A percentile compares a stretch with the other conserved stretches of the same genome.
phyloP scores from a whole-genome alignment of 805 yeast species.

The Starmerella floricola region DNA sequence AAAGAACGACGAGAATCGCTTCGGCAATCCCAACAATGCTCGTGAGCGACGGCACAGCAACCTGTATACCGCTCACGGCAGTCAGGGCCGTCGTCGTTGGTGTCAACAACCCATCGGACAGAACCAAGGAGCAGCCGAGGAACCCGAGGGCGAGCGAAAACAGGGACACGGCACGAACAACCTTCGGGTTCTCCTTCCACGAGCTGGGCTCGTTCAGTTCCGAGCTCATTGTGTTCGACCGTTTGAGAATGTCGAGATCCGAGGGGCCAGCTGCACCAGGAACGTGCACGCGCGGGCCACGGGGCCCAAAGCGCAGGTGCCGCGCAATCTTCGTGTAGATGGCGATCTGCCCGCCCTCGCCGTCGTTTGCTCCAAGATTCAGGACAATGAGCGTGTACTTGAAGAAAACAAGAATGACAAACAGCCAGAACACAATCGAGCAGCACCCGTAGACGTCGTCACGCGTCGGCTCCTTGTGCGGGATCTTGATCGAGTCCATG shows the following conservation, averaged over 20 bases:
- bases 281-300: constrained; percentile 11
- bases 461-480: constrained; percentile 26
- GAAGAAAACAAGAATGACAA: constrained; percentile 41
- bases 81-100: constrained; percentile 52
- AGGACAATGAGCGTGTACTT: constrained; percentile 43
- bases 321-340: constrained; percentile 47
- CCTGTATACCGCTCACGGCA: constrained; percentile 45
- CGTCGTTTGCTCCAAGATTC: constrained; percentile 42
- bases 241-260: constrained; percentile 11
- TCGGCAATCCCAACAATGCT: constrained; percentile 40
- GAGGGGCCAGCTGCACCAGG: constrained; percentile 11
- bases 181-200: constrained; percentile 12
- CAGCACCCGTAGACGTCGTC: constrained; percentile 39
- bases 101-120: constrained; percentile 50
- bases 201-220: neutral
- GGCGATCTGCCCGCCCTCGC: constrained; percentile 57
- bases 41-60: constrained; percentile 35
- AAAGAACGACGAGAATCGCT: constrained; percentile 36
- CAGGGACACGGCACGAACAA: constrained; percentile 4
- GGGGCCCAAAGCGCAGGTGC: constrained; percentile 30
- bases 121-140: constrained; percentile 44
- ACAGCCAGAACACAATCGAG: constrained; percentile 44
- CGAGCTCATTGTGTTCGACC: constrained; percentile 8
- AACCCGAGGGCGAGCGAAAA: constrained; percentile 29
- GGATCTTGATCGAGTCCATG: constrained; percentile 11